Evolutionary conservation across 371 early-diverging fungal species (phyloP).

Genomic region (Mortierella sp.): DNA sequence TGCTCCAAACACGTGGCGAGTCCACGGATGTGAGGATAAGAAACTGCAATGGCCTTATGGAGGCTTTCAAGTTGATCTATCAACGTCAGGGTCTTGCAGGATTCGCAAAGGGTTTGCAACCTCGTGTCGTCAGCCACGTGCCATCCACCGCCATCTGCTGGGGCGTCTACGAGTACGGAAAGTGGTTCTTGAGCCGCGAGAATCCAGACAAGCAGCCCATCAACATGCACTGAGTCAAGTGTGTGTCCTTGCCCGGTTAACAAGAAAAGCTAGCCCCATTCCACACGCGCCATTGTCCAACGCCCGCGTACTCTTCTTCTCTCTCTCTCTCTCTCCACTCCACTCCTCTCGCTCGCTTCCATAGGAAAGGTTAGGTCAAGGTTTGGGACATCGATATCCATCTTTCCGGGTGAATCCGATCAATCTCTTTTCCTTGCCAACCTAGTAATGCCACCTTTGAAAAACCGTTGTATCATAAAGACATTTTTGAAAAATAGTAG

Average conservation of each 20-base stretch:
- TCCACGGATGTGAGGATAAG: conserved; percentile 75
- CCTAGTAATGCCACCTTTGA: too few species aligned
- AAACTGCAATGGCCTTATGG: conserved; percentile 73
- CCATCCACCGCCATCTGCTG: conserved; percentile 96
- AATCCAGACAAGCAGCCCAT: conserved; percentile 32
- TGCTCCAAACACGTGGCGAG: conserved; percentile 90
- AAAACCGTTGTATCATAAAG: too few species aligned
- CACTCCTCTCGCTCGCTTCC: not conserved
- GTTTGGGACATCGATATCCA: too few species aligned
- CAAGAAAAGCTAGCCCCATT: too few species aligned
- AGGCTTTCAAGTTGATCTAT: conserved; percentile 81
- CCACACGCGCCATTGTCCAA: too few species aligned
- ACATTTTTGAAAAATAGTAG: too few species aligned
- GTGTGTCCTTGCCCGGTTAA: not conserved
- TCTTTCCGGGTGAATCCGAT: too few species aligned
- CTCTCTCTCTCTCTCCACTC: not conserved
- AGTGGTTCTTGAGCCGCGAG: conserved; percentile 67
- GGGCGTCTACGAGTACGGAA: conserved; percentile 91
- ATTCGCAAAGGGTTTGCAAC: conserved; percentile 84
- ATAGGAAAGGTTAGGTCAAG: too few species aligned
- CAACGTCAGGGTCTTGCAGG: conserved; percentile 79
- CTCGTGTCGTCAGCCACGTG: conserved; percentile 88
- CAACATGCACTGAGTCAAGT: conserved; percentile 21
- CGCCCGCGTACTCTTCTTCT: not conserved
- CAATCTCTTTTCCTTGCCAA: too few species aligned